phyloP scores from a whole-genome alignment of 345 rosid genomes.

The Brassica rapa region DNA sequence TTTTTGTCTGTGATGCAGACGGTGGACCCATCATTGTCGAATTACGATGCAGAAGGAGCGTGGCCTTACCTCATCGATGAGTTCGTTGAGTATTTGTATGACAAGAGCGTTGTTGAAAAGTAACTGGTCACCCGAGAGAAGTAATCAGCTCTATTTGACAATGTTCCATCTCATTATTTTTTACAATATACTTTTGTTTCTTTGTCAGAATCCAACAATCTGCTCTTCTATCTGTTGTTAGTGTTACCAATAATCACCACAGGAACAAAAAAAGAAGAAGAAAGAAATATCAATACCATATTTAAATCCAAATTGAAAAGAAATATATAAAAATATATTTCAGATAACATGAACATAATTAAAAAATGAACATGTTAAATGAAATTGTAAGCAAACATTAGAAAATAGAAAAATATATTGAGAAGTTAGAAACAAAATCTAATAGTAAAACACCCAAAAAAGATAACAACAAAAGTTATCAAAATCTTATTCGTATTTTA shows the following conservation, averaged over 20 bases:
- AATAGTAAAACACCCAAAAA: neutral
- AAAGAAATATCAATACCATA: constrained; percentile 8
- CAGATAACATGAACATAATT: too few species aligned
- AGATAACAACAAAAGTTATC: neutral
- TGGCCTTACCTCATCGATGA: constrained; percentile 99
- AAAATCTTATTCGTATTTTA: neutral
- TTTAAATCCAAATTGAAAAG: too few species aligned
- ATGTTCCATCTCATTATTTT: constrained; percentile 21
- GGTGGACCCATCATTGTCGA: constrained; percentile 68
- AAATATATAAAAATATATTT: too few species aligned
- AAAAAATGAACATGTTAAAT: too few species aligned
- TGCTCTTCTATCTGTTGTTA: constrained; percentile 2
- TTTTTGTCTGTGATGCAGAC: constrained; percentile 45
- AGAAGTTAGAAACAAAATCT: neutral
- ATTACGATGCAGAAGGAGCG: constrained; percentile 92
- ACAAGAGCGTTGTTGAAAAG: constrained; percentile 55
- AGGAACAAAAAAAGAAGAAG: constrained; percentile 39
- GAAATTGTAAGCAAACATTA: neutral
- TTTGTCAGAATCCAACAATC: constrained; percentile 13
- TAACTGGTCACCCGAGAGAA: constrained; percentile 28
- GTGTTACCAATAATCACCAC: constrained; percentile 53
- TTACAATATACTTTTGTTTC: constrained; percentile 15
- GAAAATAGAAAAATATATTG: neutral
- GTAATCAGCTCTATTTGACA: constrained; percentile 20
- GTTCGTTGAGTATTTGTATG: constrained; percentile 86